Conservation (phyloP, 1,284 basidiomycete species). For the Ceratobasidium sp. region DNA sequence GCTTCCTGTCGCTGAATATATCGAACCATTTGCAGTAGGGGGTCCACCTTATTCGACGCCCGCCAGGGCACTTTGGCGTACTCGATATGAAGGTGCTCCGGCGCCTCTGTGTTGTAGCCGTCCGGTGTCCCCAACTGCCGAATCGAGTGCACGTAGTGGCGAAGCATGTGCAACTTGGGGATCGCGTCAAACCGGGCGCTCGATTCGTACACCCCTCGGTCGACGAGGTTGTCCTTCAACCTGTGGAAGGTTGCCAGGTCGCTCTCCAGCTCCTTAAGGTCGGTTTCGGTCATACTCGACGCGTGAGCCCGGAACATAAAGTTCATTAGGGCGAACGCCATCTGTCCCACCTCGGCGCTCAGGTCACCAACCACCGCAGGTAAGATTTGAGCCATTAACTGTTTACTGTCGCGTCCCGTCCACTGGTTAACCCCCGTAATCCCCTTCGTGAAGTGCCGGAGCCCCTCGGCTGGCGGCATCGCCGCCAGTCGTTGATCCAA, state of each 20-base stretch:
- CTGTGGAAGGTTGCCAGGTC: constrained; percentile 5
- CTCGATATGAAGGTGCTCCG: constrained; percentile 46
- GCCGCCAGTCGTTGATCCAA: not conserved
- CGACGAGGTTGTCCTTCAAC: constrained; percentile 2
- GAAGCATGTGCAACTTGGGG: constrained; percentile 33
- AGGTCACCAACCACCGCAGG: not conserved
- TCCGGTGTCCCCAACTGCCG: constrained; percentile 36
- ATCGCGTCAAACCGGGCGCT: constrained; percentile 1
- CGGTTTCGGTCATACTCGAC: constrained; percentile 11
- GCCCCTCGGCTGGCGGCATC: constrained; percentile 2
- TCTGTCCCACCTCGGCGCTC: not conserved
- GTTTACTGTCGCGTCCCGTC: constrained; percentile 6
- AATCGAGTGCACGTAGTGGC: constrained; percentile 40
- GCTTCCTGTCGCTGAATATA: constrained; percentile 42
- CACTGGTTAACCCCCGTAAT: not conserved
- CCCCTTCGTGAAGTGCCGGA: constrained; percentile 1
- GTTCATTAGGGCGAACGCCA: not conserved
- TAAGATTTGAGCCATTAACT: not conserved
- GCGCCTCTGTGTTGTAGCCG: constrained; percentile 45
- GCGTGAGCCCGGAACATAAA: constrained; percentile 4
- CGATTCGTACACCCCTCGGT: not conserved
- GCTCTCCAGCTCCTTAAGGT: not conserved
- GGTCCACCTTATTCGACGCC: constrained; percentile 41
- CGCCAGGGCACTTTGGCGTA: constrained; percentile 44
- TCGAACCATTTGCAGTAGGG: constrained; percentile 38